A percentile compares a stretch with the other conserved stretches of the same genome.
These are phyloP conservation scores for Neurospora sp. DNA, from an alignment of 2,329 filamentous ascomycete species.

Conservation along the genomic window DNA sequence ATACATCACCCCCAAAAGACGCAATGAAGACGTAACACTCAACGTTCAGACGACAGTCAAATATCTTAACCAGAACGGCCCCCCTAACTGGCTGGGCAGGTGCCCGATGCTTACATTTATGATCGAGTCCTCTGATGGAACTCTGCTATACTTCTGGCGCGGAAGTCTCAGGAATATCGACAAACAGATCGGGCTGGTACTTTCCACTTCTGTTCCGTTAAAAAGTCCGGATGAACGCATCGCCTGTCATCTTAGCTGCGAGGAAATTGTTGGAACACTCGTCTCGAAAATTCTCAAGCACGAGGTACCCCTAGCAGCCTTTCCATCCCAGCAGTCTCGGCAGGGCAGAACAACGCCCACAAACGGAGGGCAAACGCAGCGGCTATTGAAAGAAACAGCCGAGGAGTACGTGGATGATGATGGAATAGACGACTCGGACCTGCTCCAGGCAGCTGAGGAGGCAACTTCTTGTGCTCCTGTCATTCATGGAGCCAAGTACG, in stretches of 20 bases:
- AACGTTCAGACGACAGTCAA: constrained; percentile 57
- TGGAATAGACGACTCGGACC: constrained; percentile 32
- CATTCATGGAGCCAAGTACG: constrained; percentile 6
- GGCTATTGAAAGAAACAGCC: not conserved
- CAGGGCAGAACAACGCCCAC: not conserved
- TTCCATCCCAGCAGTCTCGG: constrained; percentile 1
- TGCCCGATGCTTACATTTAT: constrained; percentile 64
- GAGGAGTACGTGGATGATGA: constrained; percentile 19
- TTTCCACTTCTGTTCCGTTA: constrained; percentile 48
- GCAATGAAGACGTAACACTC: constrained; percentile 40
- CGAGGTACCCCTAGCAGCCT: constrained; percentile 11
- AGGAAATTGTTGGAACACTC: constrained; percentile 63
- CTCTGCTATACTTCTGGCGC: constrained; percentile 57
- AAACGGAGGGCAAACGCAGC: not conserved
- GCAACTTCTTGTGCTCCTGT: not conserved
- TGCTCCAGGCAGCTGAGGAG: constrained; percentile 25
- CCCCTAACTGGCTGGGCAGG: constrained; percentile 52
- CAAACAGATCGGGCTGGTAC: constrained; percentile 43
- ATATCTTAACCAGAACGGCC: constrained; percentile 56
- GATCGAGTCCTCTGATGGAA: constrained; percentile 59
- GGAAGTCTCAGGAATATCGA: constrained; percentile 54
- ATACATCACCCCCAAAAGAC: constrained; percentile 22
- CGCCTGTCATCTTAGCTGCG: constrained; percentile 66
- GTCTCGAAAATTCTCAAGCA: constrained; percentile 21
- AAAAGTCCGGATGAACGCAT: constrained; percentile 46